Evolutionary conservation across 1,139 yeast genomes (phyloP).

Genomic region (Saccharomycopsis hybrid): DNA sequence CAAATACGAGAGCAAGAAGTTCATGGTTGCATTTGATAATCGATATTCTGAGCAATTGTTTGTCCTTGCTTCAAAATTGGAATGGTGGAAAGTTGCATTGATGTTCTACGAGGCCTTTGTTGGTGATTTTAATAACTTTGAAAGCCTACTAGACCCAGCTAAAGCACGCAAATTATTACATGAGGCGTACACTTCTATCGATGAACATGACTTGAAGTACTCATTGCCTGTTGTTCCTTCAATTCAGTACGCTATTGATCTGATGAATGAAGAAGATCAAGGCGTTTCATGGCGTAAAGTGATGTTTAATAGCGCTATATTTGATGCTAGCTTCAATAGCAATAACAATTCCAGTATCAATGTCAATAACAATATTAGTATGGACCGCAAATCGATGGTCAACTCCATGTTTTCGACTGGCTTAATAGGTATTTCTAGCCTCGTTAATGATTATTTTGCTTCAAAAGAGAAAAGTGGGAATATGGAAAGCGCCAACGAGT

Average conservation of each 20-base stretch:
- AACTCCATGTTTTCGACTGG: constrained; percentile 41
- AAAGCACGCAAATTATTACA: constrained; percentile 25
- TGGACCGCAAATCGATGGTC: background rate
- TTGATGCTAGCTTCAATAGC: constrained; percentile 36
- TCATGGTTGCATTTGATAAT: constrained; percentile 31
- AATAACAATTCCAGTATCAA: too few relatives aligned
- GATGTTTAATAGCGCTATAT: constrained; percentile 48
- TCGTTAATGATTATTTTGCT: constrained; percentile 27
- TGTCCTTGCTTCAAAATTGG: constrained; percentile 33
- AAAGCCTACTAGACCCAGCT: background rate
- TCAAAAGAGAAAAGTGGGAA: background rate
- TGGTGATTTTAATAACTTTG: constrained; percentile 18
- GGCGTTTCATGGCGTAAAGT: constrained; percentile 35
- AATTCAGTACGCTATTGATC: constrained; percentile 43
- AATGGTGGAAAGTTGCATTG: constrained; percentile 41
- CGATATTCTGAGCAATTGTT: constrained; percentile 30
- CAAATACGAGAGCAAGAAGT: constrained; percentile 31
- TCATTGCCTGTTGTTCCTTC: constrained; percentile 59
- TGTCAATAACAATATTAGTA: background rate
- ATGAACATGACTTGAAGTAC: constrained; percentile 51
- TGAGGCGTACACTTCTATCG: constrained; percentile 40
- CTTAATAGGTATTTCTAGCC: constrained; percentile 42
- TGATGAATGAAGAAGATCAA: constrained; percentile 33
- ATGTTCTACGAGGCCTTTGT: constrained; percentile 50
- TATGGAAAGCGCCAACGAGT: constrained; percentile 4